Evolutionary conservation across 2,329 filamentous ascomycete species (phyloP).

Genomic region (Boeremia lycopersici): DNA sequence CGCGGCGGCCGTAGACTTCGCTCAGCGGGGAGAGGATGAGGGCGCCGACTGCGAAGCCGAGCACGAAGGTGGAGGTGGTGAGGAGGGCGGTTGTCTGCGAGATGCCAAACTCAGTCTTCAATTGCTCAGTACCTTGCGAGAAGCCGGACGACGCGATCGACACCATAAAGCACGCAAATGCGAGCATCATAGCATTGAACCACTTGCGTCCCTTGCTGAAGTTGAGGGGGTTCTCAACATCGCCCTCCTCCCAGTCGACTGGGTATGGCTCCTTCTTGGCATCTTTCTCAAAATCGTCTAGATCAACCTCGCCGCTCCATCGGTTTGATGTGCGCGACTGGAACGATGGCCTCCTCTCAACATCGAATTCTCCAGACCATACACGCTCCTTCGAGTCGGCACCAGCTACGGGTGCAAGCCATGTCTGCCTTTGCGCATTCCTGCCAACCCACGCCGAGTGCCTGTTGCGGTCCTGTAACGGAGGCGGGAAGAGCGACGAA

Average conservation of each 20-base stretch:
- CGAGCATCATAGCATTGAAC: conserved; percentile 37
- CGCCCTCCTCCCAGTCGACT: conserved; percentile 58
- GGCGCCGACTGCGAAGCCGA: conserved; percentile 39
- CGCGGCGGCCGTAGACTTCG: conserved; percentile 38
- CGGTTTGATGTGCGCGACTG: conserved; percentile 11
- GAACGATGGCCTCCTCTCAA: conserved; percentile 26
- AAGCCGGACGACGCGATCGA: conserved; percentile 33
- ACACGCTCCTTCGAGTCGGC: conserved; percentile 11
- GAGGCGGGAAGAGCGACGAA: conserved; percentile 22
- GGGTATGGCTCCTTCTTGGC: conserved; percentile 4
- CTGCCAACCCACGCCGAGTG: conserved; percentile 21
- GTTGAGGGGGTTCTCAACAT: conserved; percentile 63
- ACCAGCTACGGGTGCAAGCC: conserved; percentile 16
- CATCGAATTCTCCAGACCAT: conserved; percentile 25
- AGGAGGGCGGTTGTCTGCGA: conserved; percentile 30
- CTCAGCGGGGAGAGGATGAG: conserved; percentile 35
- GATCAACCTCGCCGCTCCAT: conserved; percentile 2
- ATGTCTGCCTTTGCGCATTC: conserved; percentile 20
- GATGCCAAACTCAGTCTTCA: conserved; percentile 35
- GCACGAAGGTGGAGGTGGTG: conserved; percentile 33
- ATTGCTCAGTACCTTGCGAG: conserved; percentile 31
- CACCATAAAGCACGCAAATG: conserved; percentile 39
- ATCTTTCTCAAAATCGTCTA: background rate
- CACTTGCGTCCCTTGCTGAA: conserved; percentile 51
- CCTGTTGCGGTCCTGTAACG: conserved; percentile 5